Evolutionary conservation across 169 alveolate species (phyloP).

Genomic region (Amoebophrya sp.): DNA sequence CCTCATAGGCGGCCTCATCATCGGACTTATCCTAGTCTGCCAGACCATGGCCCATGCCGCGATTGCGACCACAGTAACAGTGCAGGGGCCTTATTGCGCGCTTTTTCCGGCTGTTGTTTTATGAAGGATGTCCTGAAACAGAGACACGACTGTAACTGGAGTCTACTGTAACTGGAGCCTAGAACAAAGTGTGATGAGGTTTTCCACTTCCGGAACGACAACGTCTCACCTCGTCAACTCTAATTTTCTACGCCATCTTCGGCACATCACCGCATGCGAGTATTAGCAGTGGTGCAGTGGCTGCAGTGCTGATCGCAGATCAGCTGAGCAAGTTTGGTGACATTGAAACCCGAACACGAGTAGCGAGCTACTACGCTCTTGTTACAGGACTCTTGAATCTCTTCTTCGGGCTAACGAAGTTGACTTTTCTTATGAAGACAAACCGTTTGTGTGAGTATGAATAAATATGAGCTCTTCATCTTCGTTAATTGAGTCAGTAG

Average conservation of each 20-base stretch:
- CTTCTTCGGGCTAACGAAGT: background rate
- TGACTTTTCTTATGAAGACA: too few species aligned
- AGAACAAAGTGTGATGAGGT: too few species aligned
- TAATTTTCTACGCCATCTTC: background rate
- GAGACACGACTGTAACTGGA: too few species aligned
- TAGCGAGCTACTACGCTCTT: background rate
- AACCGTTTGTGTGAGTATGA: too few species aligned
- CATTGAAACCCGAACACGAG: background rate
- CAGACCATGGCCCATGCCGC: conserved; percentile 25
- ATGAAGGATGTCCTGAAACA: too few species aligned
- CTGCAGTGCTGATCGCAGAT: background rate
- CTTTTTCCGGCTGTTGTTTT: background rate
- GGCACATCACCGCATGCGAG: background rate
- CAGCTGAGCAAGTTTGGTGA: background rate
- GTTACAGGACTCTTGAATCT: background rate
- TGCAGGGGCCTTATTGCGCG: conserved; percentile 23
- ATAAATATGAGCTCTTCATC: too few species aligned
- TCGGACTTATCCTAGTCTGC: background rate
- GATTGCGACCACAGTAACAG: background rate
- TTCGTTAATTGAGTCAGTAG: too few species aligned
- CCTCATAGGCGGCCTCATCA: background rate
- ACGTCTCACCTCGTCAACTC: too few species aligned
- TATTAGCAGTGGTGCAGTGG: background rate
- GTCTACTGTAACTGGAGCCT: too few species aligned
- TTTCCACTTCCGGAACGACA: too few species aligned